Conservation (phyloP, 2,329 filamentous ascomycete genomes). For the Fusarium citri region DNA sequence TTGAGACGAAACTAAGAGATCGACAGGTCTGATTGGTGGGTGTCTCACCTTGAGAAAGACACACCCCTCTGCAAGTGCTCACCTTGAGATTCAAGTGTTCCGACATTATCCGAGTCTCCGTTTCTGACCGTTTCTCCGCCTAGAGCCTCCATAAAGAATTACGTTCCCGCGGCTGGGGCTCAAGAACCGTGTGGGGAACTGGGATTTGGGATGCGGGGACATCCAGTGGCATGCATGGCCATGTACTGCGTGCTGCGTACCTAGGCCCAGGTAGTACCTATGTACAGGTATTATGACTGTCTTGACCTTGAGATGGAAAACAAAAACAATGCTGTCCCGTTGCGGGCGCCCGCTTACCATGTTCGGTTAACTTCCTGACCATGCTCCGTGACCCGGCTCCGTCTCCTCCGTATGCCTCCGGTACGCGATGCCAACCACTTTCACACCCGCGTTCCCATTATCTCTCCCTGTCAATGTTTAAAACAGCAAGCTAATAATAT, state of each 20-base stretch:
- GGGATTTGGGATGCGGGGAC: slow-evolving; percentile 29
- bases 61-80: slow-evolving; percentile 19
- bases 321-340: neutral
- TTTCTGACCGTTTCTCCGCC: slow-evolving; percentile 38
- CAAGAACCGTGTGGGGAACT: slow-evolving; percentile 35
- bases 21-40: slow-evolving; percentile 25
- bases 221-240: neutral
- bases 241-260: too few relatives aligned
- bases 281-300: neutral
- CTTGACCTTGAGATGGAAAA: neutral
- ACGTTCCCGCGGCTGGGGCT: slow-evolving; percentile 39
- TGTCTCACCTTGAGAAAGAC: slow-evolving; percentile 21
- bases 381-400: slow-evolving; percentile 38
- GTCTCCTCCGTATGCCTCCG: slow-evolving; percentile 38
- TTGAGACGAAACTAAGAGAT: neutral
- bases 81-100: slow-evolving; percentile 15
- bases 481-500: slow-evolving; percentile 11
- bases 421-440: slow-evolving; percentile 21
- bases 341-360: slow-evolving; percentile 42
- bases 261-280: too few relatives aligned
- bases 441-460: neutral
- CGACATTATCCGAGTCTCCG: slow-evolving; percentile 41
- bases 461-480: neutral
- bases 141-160: slow-evolving; percentile 39
- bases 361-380: slow-evolving; percentile 45